These are phyloP conservation scores for Sechiopsis laciniata DNA, from an alignment of 306 rosid species.

Conservation along the genomic window DNA sequence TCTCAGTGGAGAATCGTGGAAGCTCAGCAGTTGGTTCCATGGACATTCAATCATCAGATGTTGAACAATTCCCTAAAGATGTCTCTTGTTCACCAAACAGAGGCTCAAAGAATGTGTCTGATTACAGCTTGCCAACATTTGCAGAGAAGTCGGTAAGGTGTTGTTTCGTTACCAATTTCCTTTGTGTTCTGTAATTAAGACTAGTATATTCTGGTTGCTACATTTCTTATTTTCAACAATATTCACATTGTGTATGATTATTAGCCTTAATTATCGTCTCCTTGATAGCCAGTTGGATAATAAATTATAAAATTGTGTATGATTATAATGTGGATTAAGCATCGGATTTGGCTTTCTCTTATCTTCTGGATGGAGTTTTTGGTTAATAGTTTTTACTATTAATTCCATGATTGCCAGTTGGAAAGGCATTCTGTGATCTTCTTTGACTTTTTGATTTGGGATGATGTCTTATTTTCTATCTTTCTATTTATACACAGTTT, in stretches of 20 bases:
- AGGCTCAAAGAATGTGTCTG: slow-evolving; percentile 18
- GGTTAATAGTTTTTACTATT: neutral
- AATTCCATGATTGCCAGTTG: neutral
- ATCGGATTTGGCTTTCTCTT: neutral
- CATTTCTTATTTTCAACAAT: neutral
- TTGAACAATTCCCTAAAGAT: slow-evolving; percentile 45
- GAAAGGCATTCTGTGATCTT: neutral
- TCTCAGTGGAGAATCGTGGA: slow-evolving; percentile 29
- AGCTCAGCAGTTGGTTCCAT: slow-evolving; percentile 35
- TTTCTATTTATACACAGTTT: neutral
- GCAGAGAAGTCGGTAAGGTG: slow-evolving; percentile 23
- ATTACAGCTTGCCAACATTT: slow-evolving; percentile 13
- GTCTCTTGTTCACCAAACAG: slow-evolving; percentile 33
- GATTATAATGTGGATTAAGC: slow-evolving; percentile 9
- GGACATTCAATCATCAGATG: slow-evolving; percentile 45
- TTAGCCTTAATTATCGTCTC: neutral
- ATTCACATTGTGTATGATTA: neutral
- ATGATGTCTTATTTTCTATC: neutral
- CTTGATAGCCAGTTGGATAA: too few relatives aligned
- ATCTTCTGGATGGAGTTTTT: slow-evolving; percentile 1
- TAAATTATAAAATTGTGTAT: neutral
- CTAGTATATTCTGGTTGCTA: neutral
- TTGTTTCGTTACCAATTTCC: slow-evolving; percentile 22
- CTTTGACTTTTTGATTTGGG: neutral
- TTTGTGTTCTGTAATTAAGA: slow-evolving; percentile 24